These are phyloP conservation scores for Drosera capensis DNA, from an alignment of 148 eudicot species.

Conservation along the genomic window DNA sequence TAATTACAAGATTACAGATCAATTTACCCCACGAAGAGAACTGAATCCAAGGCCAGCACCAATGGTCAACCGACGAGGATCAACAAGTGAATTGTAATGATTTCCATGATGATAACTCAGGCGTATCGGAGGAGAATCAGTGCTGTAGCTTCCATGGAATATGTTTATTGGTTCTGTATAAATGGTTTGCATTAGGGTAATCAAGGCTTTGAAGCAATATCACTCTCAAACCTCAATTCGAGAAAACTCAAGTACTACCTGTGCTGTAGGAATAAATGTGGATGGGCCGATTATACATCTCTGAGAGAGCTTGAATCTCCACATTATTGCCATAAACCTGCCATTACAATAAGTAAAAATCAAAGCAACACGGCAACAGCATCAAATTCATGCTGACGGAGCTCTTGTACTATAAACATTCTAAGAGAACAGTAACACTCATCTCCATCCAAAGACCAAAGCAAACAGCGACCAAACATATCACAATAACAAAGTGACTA, in stretches of 20 bases:
- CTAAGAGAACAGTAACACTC: no score
- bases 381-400: neutral
- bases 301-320: constrained; percentile 89
- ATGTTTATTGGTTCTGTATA: constrained; percentile 85
- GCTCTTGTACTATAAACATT: no score
- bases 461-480: no score
- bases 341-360: neutral
- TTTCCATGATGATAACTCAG: constrained; percentile 88
- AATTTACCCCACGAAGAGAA: constrained; percentile 74
- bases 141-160: constrained; percentile 76
- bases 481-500: no score
- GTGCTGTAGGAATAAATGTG: constrained; percentile 93
- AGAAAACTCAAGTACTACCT: constrained; percentile 23
- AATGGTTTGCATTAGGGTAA: neutral
- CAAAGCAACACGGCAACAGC: neutral
- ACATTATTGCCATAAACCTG: constrained; percentile 96
- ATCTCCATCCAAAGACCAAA: no score
- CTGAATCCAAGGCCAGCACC: constrained; percentile 98
- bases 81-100: constrained; percentile 97
- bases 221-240: neutral
- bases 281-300: constrained; percentile 98
- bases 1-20: neutral
- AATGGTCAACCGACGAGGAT: constrained; percentile 75
- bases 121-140: constrained; percentile 83
- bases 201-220: neutral